A percentile compares a stretch with the other conserved stretches of the same genome.
phyloP scores from a whole-genome alignment of 495 filamentous ascomycete species.

The Aspergillus carlsbadensis region DNA sequence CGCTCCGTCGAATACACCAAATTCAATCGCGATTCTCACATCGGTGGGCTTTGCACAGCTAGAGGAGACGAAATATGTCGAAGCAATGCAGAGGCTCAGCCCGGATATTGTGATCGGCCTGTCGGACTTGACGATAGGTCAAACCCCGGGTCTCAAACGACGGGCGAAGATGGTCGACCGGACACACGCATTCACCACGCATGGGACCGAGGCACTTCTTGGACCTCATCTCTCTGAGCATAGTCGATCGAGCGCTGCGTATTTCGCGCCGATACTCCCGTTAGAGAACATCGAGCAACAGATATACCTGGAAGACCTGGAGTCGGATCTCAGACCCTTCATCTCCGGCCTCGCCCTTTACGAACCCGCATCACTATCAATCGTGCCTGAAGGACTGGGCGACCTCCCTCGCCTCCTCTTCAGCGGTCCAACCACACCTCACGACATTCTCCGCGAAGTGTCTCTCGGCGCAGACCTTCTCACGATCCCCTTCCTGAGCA shows the following conservation, averaged over 20 bases:
- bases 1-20: slow-evolving; percentile 70
- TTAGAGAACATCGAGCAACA: slow-evolving; percentile 70
- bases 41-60: slow-evolving; percentile 78
- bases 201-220: slow-evolving; percentile 53
- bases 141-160: slow-evolving; percentile 63
- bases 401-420: slow-evolving; percentile 72
- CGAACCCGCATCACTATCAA: slow-evolving; percentile 64
- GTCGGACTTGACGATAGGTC: slow-evolving; percentile 67
- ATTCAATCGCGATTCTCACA: slow-evolving; percentile 73
- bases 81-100: slow-evolving; percentile 56
- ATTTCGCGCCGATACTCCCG: slow-evolving; percentile 83
- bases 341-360: slow-evolving; percentile 84
- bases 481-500: slow-evolving; percentile 68
- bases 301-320: slow-evolving; percentile 70
- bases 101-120: slow-evolving; percentile 83
- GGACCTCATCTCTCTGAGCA: slow-evolving; percentile 33
- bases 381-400: slow-evolving; percentile 56
- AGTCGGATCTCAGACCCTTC: slow-evolving; percentile 46
- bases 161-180: slow-evolving; percentile 81
- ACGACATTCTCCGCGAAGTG: slow-evolving; percentile 71
- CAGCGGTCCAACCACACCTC: slow-evolving; percentile 64
- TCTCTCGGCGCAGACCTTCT: slow-evolving; percentile 77
- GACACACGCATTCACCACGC: slow-evolving; percentile 68
- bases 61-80: slow-evolving; percentile 63
- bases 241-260: slow-evolving; percentile 33